These are phyloP conservation scores for Hymenoscyphus fraxineus DNA, from an alignment of 2,329 filamentous ascomycete genomes.

Conservation along the genomic window DNA sequence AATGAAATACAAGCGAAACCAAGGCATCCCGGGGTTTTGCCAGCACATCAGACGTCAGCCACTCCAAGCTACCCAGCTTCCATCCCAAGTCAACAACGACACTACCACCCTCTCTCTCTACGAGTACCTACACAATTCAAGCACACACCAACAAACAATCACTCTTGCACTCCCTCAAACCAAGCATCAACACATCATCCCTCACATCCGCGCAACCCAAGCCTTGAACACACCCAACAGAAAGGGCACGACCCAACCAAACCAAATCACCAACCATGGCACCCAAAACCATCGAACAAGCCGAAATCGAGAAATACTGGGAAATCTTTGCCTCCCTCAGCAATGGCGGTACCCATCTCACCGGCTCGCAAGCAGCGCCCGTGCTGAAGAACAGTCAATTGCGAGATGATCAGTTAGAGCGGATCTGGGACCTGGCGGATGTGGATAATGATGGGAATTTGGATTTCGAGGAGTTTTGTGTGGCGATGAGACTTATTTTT, in stretches of 20 bases:
- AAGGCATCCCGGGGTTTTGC: background rate
- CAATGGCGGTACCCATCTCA: slow-evolving; percentile 61
- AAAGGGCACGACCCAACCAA: background rate
- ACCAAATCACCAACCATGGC: slow-evolving; percentile 29
- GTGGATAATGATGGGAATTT: slow-evolving; percentile 96
- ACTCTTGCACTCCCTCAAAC: background rate
- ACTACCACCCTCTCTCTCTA: background rate
- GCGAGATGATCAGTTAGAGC: slow-evolving; percentile 82
- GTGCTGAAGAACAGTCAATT: slow-evolving; percentile 72
- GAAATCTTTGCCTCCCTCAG: slow-evolving; percentile 71
- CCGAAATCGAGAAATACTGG: slow-evolving; percentile 75
- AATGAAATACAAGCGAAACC: background rate
- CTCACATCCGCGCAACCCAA: background rate
- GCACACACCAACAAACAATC: background rate
- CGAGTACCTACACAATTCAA: background rate
- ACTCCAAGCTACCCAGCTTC: background rate
- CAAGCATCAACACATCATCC: background rate
- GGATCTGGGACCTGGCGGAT: slow-evolving; percentile 95
- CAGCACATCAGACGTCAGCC: background rate
- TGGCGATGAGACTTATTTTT: slow-evolving; percentile 97
- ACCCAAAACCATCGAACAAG: slow-evolving; percentile 61
- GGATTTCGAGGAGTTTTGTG: slow-evolving; percentile 99
- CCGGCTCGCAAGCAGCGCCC: slow-evolving; percentile 65
- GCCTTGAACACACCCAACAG: background rate
- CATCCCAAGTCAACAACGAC: background rate